Evolutionary conservation across 768 basidiomycete genomes (phyloP), one percentile per base, ranked within the genome.

Genomic region (Epithele typhae): DNA sequence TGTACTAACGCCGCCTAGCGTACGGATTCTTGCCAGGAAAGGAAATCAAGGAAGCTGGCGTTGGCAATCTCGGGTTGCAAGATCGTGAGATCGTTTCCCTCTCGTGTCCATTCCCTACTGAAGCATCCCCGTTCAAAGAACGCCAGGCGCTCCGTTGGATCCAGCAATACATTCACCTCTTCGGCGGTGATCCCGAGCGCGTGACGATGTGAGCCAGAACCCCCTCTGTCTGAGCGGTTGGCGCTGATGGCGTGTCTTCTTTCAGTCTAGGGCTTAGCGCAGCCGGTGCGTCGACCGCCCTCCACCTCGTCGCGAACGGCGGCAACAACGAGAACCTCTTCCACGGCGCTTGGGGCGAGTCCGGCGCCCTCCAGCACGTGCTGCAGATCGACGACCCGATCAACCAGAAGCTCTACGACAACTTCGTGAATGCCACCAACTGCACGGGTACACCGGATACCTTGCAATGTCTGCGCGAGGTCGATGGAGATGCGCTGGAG

Each of bases 31-130:
- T 72, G 5, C 64, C 63, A 7, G 56, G 70, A 11, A 57, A 67
- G 36, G 71, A 72, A 49, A 64, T 71, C 1, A 64, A 66, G 43
- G 63, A 53, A 4, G 68, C 64, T n/a, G 64, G 65, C 1, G 43
- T 63, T 15, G 67, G 65, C 9, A 78, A 79, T 53, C 59, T 76
- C 15, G 78, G 78, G 12, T 58, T 80, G 10, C 65, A 61, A 38
- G 77, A 81, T 59, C 72, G 72, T 71, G 1, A 15, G 15, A 2
- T 15, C 21, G 1, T 9, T 42, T 17, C 8, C 17, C 15, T 22
- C 8, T n/a, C n/a, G n/a, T n/a, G n/a, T n/a, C n/a, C n/a, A n/a
- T n/a, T n/a, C n/a, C n/a, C n/a, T n/a, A n/a, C n/a, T n/a, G n/a
- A n/a, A n/a, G n/a, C n/a, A n/a, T n/a, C n/a, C n/a, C n/a, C n/a